A percentile compares a stretch with the other conserved stretches of the same genome.
These are phyloP conservation scores for Cruciata laevipes DNA, from an alignment of 257 asterid species.

Conservation along the genomic window DNA sequence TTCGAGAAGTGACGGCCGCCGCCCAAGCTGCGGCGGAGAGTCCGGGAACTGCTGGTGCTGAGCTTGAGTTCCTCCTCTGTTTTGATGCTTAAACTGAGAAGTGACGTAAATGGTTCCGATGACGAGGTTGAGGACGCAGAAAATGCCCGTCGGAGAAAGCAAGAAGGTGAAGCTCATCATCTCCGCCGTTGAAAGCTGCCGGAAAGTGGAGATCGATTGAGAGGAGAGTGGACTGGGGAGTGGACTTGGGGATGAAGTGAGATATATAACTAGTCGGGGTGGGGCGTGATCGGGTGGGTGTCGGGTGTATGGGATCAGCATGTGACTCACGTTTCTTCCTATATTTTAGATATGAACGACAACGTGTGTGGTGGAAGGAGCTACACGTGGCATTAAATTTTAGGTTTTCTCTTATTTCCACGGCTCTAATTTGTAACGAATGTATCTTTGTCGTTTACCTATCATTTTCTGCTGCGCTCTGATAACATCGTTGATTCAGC, in stretches of 20 bases:
- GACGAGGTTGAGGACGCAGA: slow-evolving; percentile 50
- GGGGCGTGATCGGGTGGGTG: background rate
- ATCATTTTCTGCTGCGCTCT: background rate
- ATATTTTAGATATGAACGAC: background rate
- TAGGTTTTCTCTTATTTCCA: background rate
- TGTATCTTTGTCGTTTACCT: background rate
- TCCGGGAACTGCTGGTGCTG: background rate
- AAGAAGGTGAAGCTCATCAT: slow-evolving; percentile 15
- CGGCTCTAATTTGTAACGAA: background rate
- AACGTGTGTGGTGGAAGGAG: background rate
- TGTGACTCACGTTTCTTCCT: background rate
- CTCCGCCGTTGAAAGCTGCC: background rate
- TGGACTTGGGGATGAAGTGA: background rate
- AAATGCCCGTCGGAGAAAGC: slow-evolving; percentile 47
- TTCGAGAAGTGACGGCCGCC: background rate
- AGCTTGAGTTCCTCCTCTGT: background rate
- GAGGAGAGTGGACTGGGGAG: background rate
- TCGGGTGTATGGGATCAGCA: background rate
- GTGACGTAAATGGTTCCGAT: slow-evolving; percentile 39
- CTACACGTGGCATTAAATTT: background rate
- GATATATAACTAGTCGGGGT: too few relatives aligned
- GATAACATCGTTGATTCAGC: too few relatives aligned
- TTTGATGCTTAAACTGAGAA: slow-evolving; percentile 27
- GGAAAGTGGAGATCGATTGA: background rate
- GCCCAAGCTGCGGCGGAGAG: background rate